Evolutionary conservation across 495 filamentous ascomycete genomes (phyloP).

Genomic region (Lasiosphaeria miniovina): DNA sequence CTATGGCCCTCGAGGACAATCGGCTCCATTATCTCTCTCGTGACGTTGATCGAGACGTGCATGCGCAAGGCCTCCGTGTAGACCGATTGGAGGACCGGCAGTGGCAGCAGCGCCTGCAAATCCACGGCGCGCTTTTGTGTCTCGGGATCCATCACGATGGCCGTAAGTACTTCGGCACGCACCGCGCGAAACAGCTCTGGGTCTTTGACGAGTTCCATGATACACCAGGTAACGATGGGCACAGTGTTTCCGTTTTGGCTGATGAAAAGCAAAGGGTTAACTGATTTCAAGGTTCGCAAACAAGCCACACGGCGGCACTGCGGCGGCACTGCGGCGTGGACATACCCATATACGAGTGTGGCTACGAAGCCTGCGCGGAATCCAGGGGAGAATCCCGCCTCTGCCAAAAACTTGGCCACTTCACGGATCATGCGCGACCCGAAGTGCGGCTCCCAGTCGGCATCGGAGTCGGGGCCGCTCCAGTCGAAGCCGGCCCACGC

Average conservation of each 20-base stretch:
- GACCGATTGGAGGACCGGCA: conserved; percentile 39
- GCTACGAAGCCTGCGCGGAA: neutral
- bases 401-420: neutral
- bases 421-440: conserved; percentile 21
- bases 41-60: conserved; percentile 30
- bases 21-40: conserved; percentile 19
- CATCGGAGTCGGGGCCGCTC: conserved; percentile 11
- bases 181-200: conserved; percentile 20
- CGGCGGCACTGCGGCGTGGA: no score
- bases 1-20: conserved; percentile 21
- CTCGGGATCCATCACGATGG: conserved; percentile 9
- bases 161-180: conserved; percentile 18
- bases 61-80: conserved; percentile 40
- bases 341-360: no score
- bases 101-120: conserved; percentile 21
- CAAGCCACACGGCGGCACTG: no score
- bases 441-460: conserved; percentile 28
- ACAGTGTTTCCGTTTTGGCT: conserved; percentile 31
- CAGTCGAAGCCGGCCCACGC: conserved; percentile 17
- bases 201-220: conserved; percentile 30
- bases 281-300: neutral
- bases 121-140: conserved; percentile 19
- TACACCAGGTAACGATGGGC: conserved; percentile 25
- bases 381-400: neutral
- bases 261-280: neutral